Conservation (phyloP, 495 filamentous ascomycete genomes). For the Stereocaulon alpinum region DNA sequence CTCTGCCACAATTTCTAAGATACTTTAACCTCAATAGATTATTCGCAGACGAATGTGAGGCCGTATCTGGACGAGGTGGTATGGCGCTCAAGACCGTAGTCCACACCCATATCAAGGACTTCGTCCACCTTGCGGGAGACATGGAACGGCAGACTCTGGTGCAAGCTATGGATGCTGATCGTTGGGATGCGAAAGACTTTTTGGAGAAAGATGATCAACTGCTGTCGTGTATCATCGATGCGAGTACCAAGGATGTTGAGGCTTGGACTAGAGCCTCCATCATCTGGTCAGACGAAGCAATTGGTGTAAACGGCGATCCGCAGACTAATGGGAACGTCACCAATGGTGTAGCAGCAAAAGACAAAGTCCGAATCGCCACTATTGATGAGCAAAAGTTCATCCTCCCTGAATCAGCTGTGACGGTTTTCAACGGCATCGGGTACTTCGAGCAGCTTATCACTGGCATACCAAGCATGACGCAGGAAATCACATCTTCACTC, state of each 20-base stretch:
- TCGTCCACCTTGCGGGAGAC: constrained; percentile 66
- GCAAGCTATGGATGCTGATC: constrained; percentile 76
- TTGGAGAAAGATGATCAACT: constrained; percentile 51
- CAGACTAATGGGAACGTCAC: constrained; percentile 26
- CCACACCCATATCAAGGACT: constrained; percentile 85
- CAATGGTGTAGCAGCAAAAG: constrained; percentile 47
- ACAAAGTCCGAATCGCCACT: constrained; percentile 59
- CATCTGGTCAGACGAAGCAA: constrained; percentile 48
- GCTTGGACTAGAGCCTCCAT: constrained; percentile 61
- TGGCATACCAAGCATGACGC: constrained; percentile 75
- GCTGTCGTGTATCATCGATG: constrained; percentile 57
- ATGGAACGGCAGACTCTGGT: constrained; percentile 68
- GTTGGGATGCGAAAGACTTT: constrained; percentile 86
- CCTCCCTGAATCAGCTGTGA: constrained; percentile 68
- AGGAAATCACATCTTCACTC: constrained; percentile 64
- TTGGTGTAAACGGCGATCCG: constrained; percentile 22
- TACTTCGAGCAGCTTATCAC: constrained; percentile 73
- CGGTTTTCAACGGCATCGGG: constrained; percentile 70
- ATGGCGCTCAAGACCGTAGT: constrained; percentile 77
- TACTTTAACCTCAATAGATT: constrained; percentile 91
- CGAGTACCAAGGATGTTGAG: constrained; percentile 69
- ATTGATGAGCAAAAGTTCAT: constrained; percentile 82
- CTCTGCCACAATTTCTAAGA: constrained; percentile 67
- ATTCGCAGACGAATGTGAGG: constrained; percentile 95
- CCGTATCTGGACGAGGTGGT: constrained; percentile 81